Base-by-base conservation (phyloP, 805 yeast genomes). In the Yarrowia sp. region DNA sequence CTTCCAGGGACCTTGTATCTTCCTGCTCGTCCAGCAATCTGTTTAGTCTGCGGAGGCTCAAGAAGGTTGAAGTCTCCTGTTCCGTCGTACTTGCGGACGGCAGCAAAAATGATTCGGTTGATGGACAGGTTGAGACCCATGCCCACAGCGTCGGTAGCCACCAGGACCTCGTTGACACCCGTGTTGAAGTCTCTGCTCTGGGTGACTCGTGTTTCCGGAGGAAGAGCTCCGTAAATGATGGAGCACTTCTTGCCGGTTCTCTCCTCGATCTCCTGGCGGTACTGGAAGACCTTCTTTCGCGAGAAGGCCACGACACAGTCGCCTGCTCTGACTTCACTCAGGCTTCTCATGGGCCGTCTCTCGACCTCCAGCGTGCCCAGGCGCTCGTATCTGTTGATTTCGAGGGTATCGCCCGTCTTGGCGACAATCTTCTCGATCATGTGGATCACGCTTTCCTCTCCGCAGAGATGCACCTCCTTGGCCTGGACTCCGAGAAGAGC, bases 11-110 rank as follows among this genome's bases (percentile, higher is more conserved):
- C 76, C 63, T 78, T 81, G 68, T 76, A 94, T 64, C 99, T 76
- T 1, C 99, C 99, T 0, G 99, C 99, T 65, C 99, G 79, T 1
- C 99, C 99, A 4, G 94, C 97, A 64, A 94, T 93, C 72, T 94
- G 99, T 71, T 91, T 92, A 27, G 87, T 80, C 62, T 85, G 84
- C 0, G 87, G 77, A 29, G 94, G 72, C 1, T 71, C 71, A 8
- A 72, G 73, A 63, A 77, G 74, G 70, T 90, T 83, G 67, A 81
- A 92, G 24, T 27, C 19, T 6, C 36, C 35, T 3, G 32, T 14
- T 13, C 47, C 47, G 29, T 55, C 47, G 31, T 1, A 55, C 72
- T 94, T 94, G 53, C 71, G 71, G 25, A 81, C 76, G 0, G 86
- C 79, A 16, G 87, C 82, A 70, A 94, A 92, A 1, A 94, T 80